Percentiles rank a stretch among this genome's conserved stretches.
Evolutionary conservation across 768 basidiomycete species (phyloP).

Genomic region (Austroboletus festivus): DNA sequence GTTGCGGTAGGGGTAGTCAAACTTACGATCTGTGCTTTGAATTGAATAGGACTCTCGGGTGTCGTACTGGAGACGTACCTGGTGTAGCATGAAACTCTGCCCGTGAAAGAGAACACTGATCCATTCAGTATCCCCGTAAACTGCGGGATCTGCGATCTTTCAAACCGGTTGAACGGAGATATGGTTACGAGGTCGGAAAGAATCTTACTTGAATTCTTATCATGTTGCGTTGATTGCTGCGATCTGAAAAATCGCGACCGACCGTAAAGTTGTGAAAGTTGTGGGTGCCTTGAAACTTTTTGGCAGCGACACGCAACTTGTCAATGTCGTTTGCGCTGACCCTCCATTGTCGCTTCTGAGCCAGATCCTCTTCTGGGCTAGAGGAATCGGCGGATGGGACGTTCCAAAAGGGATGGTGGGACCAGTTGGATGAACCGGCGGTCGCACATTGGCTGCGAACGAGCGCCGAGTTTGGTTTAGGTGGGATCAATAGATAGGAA

Average conservation of each 20-base stretch:
- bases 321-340: constrained; percentile 51
- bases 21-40: constrained; percentile 31
- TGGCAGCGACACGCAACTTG: constrained; percentile 51
- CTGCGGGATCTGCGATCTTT: constrained; percentile 80
- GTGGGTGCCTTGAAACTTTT: constrained; percentile 81
- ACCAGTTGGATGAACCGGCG: constrained; percentile 19
- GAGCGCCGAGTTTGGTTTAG: constrained; percentile 71
- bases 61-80: constrained; percentile 51
- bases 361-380: constrained; percentile 54
- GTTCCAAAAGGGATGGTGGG: constrained; percentile 63
- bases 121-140: constrained; percentile 93
- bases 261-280: constrained; percentile 99
- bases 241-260: constrained; percentile 78
- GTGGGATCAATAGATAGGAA: constrained; percentile 87
- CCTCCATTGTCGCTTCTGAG: constrained; percentile 73
- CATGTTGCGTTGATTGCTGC: constrained; percentile 83
- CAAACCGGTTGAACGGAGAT: not conserved
- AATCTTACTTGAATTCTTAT: constrained; percentile 70
- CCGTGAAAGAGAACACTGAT: constrained; percentile 91
- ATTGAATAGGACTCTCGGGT: constrained; percentile 8
- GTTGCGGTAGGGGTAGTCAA: constrained; percentile 1
- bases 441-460: constrained; percentile 41
- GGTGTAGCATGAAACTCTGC: constrained; percentile 98
- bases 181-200: not conserved
- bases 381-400: constrained; percentile 33